Evolutionary conservation across 495 filamentous ascomycete species (phyloP).

Genomic region (Penicillium pancosmium): DNA sequence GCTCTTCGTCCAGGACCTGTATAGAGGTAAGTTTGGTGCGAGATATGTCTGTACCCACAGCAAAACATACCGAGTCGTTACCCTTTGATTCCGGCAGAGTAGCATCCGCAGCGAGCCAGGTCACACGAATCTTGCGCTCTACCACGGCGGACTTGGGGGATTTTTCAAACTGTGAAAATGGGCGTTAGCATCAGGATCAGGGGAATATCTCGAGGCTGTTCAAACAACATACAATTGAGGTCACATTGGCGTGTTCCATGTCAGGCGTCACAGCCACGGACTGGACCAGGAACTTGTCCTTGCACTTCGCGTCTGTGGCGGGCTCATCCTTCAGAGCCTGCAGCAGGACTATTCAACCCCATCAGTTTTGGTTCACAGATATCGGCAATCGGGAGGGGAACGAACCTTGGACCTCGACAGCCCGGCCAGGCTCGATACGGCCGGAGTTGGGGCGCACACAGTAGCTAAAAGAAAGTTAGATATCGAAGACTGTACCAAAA

Average conservation of each 20-base stretch:
- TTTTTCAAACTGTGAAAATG: constrained; percentile 59
- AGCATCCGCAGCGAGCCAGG: constrained; percentile 68
- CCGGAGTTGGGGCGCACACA: constrained; percentile 98
- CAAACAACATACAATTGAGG: constrained; percentile 67
- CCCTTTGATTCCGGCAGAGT: constrained; percentile 38
- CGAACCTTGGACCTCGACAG: constrained; percentile 91
- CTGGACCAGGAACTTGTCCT: constrained; percentile 98
- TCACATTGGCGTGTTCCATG: constrained; percentile 77
- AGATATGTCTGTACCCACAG: not conserved
- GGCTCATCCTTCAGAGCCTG: constrained; percentile 98
- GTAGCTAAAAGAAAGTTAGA: constrained; percentile 65
- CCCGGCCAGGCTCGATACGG: constrained; percentile 82
- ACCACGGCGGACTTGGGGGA: constrained; percentile 74
- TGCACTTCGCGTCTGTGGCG: constrained; percentile 79
- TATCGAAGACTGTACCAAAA: constrained; percentile 8
- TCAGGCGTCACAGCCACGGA: constrained; percentile 83
- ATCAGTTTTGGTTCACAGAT: constrained; percentile 14
- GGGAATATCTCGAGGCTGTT: not conserved
- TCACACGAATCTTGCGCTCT: constrained; percentile 96
- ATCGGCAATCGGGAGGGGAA: constrained; percentile 13
- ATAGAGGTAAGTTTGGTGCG: not conserved
- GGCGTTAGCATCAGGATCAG: constrained; percentile 18
- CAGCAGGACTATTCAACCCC: constrained; percentile 68
- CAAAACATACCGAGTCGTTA: constrained; percentile 51
- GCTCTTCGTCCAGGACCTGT: constrained; percentile 45